Evolutionary conservation across 495 filamentous ascomycete species (phyloP), one percentile per base, ranked within the genome.

Genomic region (Arthonia radiata): DNA sequence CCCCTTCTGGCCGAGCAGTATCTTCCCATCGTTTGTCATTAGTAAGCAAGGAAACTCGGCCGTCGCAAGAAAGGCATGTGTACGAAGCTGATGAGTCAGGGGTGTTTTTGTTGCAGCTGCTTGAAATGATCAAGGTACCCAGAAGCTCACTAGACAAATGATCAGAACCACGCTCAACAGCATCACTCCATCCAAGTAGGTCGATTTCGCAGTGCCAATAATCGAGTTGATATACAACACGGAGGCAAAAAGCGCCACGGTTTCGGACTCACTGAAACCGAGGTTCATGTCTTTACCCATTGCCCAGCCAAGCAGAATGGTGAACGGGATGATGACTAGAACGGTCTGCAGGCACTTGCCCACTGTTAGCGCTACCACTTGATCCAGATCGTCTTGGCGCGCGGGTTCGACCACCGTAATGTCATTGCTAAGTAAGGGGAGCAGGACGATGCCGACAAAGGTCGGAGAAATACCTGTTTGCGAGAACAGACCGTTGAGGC

Each of bases 371-470:
- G 19, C 28, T 13, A 35, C 23, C 23, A 24, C 27, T 2, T 9
- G 8, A n/a, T 27, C 13, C 17, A 25, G 21, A 13, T 30, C 12
- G 24, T 35, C 29, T 13, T 31, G 26, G 1, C 6, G 10, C 13
- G 32, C 32, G 10, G 31, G 19, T 14, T 14, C 27, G 11, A 35
- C 17, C 2, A 28, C 15, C 16, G 26, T 24, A 5, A 25, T 17
- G 17, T 35, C 25, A 25, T 24, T 30, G 6, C 24, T 30, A 4
- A 31, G 17, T 4, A 35, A n/a, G 12, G 44, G 44, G 11, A 47
- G 34, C 1, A 47, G 33, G 27, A 47, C 42, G 4, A 47, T 28
- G 14, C 41, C 44, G 28, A 47, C 31, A 31, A 47, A 47, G 22
- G 31, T 36, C 17, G 25, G 19, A 12, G 41, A 39, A 11, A 47